phyloP scores from a whole-genome alignment of 2,329 filamentous ascomycete genomes.

The Cladosporium oxysporum region DNA sequence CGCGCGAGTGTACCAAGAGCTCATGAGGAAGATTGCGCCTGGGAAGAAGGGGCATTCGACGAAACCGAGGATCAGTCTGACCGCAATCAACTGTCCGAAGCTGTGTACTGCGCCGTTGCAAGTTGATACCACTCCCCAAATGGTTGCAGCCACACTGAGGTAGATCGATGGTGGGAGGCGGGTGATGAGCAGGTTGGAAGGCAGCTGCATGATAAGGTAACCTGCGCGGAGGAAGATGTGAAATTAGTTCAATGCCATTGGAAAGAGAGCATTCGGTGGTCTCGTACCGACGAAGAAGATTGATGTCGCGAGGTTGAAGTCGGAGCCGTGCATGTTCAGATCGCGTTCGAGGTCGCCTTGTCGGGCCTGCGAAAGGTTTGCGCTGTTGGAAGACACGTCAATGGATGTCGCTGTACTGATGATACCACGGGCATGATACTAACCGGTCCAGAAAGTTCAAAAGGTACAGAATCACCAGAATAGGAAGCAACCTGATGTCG shows the following conservation, averaged over 20 bases:
- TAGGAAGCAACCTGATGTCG: slow-evolving; percentile 66
- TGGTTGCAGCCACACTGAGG: slow-evolving; percentile 50
- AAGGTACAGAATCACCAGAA: slow-evolving; percentile 74
- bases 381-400: slow-evolving; percentile 44
- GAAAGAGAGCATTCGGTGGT: neutral
- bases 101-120: slow-evolving; percentile 50
- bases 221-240: slow-evolving; percentile 27
- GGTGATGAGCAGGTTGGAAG: slow-evolving; percentile 61
- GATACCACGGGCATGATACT: slow-evolving; percentile 13
- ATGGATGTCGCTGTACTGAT: slow-evolving; percentile 12
- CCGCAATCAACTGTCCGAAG: slow-evolving; percentile 48
- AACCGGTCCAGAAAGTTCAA: slow-evolving; percentile 67
- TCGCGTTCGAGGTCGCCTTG: slow-evolving; percentile 57
- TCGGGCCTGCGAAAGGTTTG: slow-evolving; percentile 57
- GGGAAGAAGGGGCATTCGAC: slow-evolving; percentile 52
- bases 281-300: slow-evolving; percentile 55
- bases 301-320: slow-evolving; percentile 58
- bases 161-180: slow-evolving; percentile 57
- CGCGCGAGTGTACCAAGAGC: slow-evolving; percentile 53
- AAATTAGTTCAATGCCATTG: neutral
- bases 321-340: slow-evolving; percentile 55
- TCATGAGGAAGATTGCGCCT: slow-evolving; percentile 51
- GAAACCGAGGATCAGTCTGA: slow-evolving; percentile 53
- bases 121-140: slow-evolving; percentile 45
- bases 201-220: slow-evolving; percentile 64